phyloP scores from a whole-genome alignment of 2,329 filamentous ascomycete genomes.

The Macrophomina phaseolina region DNA sequence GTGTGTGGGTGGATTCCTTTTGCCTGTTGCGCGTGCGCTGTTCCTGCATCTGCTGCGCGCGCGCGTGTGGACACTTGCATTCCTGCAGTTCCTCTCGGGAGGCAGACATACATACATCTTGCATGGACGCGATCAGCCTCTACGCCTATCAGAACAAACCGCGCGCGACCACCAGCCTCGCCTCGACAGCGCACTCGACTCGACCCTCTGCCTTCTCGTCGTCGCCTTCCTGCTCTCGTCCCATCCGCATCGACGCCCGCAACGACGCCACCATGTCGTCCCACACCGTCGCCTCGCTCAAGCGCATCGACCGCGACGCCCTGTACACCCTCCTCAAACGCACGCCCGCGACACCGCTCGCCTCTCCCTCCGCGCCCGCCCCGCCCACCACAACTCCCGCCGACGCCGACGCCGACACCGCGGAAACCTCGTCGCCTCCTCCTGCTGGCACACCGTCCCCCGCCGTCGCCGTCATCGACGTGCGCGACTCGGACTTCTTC shows the following conservation, averaged over 20 bases:
- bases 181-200: neutral
- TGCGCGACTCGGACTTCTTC: slow-evolving; percentile 87
- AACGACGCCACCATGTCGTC: slow-evolving; percentile 49
- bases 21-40: neutral
- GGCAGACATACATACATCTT: slow-evolving; percentile 15
- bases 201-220: neutral
- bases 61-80: no score
- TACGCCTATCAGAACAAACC: slow-evolving; percentile 26
- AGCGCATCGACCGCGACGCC: slow-evolving; percentile 70
- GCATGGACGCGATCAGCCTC: slow-evolving; percentile 34
- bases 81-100: neutral
- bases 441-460: slow-evolving; percentile 23
- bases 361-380: slow-evolving; percentile 31
- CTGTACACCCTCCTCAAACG: slow-evolving; percentile 66
- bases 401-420: slow-evolving; percentile 11
- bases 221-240: neutral
- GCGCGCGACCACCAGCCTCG: slow-evolving; percentile 8
- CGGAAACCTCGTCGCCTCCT: slow-evolving; percentile 31
- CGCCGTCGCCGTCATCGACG: slow-evolving; percentile 78
- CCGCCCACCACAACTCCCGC: neutral
- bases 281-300: slow-evolving; percentile 66
- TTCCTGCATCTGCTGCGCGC: neutral
- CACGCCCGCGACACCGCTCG: slow-evolving; percentile 26
- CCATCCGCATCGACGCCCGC: neutral
- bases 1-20: neutral